phyloP scores from a whole-genome alignment of 2,329 filamentous ascomycete genomes.

The Metarhizium brunneum region DNA sequence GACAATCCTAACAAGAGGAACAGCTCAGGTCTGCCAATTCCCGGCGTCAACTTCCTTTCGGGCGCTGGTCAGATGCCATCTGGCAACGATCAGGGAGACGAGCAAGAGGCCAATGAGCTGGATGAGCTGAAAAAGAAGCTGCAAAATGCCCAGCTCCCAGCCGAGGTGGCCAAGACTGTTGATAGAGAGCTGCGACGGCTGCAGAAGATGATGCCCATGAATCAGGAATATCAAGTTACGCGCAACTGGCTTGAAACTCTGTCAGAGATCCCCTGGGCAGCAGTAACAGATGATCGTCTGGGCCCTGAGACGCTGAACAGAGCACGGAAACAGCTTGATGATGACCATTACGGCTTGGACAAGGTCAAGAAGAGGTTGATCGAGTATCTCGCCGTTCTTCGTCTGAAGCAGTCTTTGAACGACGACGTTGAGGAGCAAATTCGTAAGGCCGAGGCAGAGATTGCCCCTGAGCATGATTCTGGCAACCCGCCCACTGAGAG shows the following conservation, averaged over 20 bases:
- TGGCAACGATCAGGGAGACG: conserved; percentile 47
- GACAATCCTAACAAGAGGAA: conserved; percentile 26
- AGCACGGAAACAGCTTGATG: conserved; percentile 83
- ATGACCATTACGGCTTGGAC: conserved; percentile 92
- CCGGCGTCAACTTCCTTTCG: conserved; percentile 26
- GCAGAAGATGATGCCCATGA: conserved; percentile 91
- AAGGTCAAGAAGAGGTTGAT: conserved; percentile 95
- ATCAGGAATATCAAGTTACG: conserved; percentile 92
- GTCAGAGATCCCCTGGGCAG: conserved; percentile 87
- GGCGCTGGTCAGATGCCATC: conserved; percentile 28
- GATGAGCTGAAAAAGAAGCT: conserved; percentile 87
- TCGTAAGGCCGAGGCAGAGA: conserved; percentile 52
- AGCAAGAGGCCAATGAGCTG: conserved; percentile 80
- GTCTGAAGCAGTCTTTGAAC: conserved; percentile 88
- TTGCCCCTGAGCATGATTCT: conserved; percentile 42
- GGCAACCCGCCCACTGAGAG: conserved; percentile 2
- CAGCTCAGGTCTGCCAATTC: conserved; percentile 27
- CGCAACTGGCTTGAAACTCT: conserved; percentile 91
- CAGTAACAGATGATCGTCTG: conserved; percentile 75
- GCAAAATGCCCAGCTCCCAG: conserved; percentile 68
- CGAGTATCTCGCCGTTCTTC: conserved; percentile 92
- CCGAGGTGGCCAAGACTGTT: conserved; percentile 83
- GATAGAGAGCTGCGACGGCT: conserved; percentile 80
- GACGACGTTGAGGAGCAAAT: conserved; percentile 74
- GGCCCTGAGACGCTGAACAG: conserved; percentile 68